These are phyloP conservation scores for Panellus pusillus DNA, from an alignment of 768 basidiomycete genomes.

Conservation along the genomic window DNA sequence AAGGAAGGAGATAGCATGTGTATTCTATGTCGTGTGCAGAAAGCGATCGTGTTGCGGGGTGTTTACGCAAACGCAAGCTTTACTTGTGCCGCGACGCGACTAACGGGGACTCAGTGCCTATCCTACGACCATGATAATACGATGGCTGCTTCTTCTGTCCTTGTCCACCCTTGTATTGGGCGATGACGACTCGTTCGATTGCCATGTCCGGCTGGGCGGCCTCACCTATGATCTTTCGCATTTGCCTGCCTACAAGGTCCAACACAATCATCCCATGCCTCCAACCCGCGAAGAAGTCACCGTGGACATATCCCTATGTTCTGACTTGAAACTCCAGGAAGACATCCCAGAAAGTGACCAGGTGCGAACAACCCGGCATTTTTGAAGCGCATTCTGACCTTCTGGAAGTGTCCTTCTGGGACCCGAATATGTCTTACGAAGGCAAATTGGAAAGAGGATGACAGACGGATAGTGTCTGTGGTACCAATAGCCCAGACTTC, in stretches of 20 bases:
- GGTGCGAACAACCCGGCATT: constrained; percentile 42
- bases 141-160: constrained; percentile 14
- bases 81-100: too few species aligned
- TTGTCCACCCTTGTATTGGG: neutral
- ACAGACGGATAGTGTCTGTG: constrained; percentile 69
- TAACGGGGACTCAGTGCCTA: too few species aligned
- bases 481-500: constrained; percentile 63
- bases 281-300: constrained; percentile 63
- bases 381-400: constrained; percentile 9
- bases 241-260: constrained; percentile 53
- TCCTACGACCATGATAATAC: constrained; percentile 7
- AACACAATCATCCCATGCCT: constrained; percentile 55
- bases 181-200: constrained; percentile 41
- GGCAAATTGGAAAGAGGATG: constrained; percentile 56
- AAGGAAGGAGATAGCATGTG: too few species aligned
- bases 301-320: constrained; percentile 69
- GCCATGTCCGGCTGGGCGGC: constrained; percentile 42
- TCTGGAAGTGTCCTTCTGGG: constrained; percentile 59
- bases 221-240: constrained; percentile 60
- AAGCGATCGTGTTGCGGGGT: neutral
- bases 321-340: constrained; percentile 48
- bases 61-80: neutral
- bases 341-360: constrained; percentile 60
- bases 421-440: constrained; percentile 76
- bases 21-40: too few species aligned